These are phyloP conservation scores for Podila clonocystis DNA, from an alignment of 192 early-diverging fungal genomes.

Conservation along the genomic window DNA sequence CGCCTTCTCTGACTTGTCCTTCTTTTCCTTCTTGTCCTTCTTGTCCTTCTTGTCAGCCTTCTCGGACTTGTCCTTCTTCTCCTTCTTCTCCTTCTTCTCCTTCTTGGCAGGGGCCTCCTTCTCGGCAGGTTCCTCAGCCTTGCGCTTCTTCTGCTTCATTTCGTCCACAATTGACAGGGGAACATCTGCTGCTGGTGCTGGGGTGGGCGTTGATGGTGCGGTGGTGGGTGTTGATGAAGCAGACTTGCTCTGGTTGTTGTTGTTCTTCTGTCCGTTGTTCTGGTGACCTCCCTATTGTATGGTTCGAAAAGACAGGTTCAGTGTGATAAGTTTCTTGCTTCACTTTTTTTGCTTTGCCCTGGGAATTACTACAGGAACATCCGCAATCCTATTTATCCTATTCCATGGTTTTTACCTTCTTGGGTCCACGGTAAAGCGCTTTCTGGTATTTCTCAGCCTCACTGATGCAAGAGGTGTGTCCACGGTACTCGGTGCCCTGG, in stretches of 20 bases:
- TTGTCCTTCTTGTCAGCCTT: conserved; percentile 24
- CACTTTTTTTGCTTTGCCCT: neutral
- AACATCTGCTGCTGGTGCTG: conserved; percentile 2
- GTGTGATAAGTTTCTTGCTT: neutral
- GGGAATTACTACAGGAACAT: no score
- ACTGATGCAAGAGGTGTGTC: conserved; percentile 90
- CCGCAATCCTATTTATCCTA: no score
- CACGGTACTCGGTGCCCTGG: conserved; percentile 75
- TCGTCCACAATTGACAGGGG: conserved; percentile 52
- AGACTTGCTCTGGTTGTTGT: conserved; percentile 9
- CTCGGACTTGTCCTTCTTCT: conserved; percentile 28
- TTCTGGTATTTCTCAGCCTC: conserved; percentile 97
- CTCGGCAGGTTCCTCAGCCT: conserved; percentile 34
- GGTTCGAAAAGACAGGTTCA: neutral
- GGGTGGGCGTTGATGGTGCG: neutral
- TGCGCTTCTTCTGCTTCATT: conserved; percentile 53
- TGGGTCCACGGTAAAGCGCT: conserved; percentile 77
- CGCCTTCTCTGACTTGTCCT: conserved; percentile 31
- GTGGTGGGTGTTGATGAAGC: conserved; percentile 1
- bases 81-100: conserved; percentile 31
- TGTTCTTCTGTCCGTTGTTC: conserved; percentile 49
- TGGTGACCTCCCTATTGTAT: conserved; percentile 31
- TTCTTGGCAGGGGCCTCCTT: conserved; percentile 17
- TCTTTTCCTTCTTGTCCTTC: conserved; percentile 34
- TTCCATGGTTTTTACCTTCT: conserved; percentile 60